phyloP scores from a whole-genome alignment of 176 grass and related monocot genomes.

The Alloteropsis semialata region DNA sequence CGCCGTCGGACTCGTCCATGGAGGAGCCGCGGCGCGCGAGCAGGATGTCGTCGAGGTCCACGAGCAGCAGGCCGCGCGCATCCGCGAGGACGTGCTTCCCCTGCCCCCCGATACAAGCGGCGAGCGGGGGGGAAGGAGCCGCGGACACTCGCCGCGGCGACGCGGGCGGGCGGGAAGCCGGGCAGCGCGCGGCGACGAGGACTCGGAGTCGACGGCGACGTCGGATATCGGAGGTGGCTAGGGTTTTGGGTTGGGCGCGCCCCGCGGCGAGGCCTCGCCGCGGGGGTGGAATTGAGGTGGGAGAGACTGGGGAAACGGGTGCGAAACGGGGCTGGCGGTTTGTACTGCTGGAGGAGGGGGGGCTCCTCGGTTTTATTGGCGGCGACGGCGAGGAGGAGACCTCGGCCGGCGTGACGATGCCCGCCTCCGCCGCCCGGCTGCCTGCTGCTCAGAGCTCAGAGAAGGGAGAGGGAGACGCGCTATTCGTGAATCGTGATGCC shows the following conservation, averaged over 20 bases:
- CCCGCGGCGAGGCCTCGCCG: not conserved
- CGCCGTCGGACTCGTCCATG: slow-evolving; percentile 58
- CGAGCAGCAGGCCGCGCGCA: slow-evolving; percentile 44
- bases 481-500: not conserved
- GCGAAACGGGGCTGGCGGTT: slow-evolving; percentile 13
- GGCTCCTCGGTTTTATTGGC: slow-evolving; percentile 1
- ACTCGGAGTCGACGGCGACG: slow-evolving; percentile 13
- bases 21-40: slow-evolving; percentile 41
- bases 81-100: slow-evolving; percentile 28
- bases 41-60: slow-evolving; percentile 42
- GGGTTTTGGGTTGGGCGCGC: slow-evolving; percentile 29
- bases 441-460: too few relatives aligned
- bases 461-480: not conserved
- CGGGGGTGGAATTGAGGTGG: not conserved
- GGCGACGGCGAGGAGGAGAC: slow-evolving; percentile 10
- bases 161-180: slow-evolving; percentile 12
- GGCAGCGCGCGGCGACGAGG: slow-evolving; percentile 11
- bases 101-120: not conserved
- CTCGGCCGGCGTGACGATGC: not conserved
- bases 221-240: not conserved
- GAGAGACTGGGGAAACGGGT: not conserved
- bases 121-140: slow-evolving; percentile 17
- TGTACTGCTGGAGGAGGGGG: not conserved
- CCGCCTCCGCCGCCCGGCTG: not conserved
- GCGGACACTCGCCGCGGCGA: not conserved